A percentile compares a stretch with the other conserved stretches of the same genome.
These are phyloP conservation scores for Nicotiana paniculata DNA, from an alignment of 257 asterid genomes.

Conservation along the genomic window DNA sequence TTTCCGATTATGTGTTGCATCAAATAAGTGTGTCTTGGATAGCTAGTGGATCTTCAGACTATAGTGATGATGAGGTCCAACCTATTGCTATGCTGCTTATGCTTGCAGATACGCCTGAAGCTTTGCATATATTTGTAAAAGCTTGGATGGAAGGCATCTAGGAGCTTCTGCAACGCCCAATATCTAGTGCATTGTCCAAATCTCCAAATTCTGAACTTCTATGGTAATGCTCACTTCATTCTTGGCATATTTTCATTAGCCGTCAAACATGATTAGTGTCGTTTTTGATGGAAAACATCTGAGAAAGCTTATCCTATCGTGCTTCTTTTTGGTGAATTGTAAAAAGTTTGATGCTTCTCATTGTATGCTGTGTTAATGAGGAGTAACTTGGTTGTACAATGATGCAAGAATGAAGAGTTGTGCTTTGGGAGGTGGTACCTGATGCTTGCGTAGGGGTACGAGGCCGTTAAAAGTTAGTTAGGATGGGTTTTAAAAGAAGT, in stretches of 20 bases:
- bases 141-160: conserved; percentile 85
- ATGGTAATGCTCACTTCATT: conserved; percentile 49
- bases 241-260: neutral
- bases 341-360: neutral
- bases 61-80: conserved; percentile 86
- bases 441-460: too few relatives aligned
- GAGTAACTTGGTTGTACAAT: neutral
- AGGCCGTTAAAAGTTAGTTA: too few relatives aligned
- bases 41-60: conserved; percentile 79
- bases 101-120: conserved; percentile 98
- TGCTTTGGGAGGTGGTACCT: too few relatives aligned
- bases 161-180: conserved; percentile 79
- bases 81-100: conserved; percentile 89
- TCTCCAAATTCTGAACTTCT: conserved; percentile 71
- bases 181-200: conserved; percentile 72
- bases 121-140: conserved; percentile 76
- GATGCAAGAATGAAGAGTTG: too few relatives aligned
- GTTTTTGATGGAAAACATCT: neutral
- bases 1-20: conserved; percentile 81
- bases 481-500: too few relatives aligned
- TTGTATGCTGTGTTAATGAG: neutral
- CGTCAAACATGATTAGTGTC: neutral
- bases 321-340: neutral
- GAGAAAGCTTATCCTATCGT: neutral
- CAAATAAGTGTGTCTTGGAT: conserved; percentile 74